These are phyloP conservation scores for Chlorella ohadii DNA, from an alignment of 139 green algal species.

Conservation along the genomic window DNA sequence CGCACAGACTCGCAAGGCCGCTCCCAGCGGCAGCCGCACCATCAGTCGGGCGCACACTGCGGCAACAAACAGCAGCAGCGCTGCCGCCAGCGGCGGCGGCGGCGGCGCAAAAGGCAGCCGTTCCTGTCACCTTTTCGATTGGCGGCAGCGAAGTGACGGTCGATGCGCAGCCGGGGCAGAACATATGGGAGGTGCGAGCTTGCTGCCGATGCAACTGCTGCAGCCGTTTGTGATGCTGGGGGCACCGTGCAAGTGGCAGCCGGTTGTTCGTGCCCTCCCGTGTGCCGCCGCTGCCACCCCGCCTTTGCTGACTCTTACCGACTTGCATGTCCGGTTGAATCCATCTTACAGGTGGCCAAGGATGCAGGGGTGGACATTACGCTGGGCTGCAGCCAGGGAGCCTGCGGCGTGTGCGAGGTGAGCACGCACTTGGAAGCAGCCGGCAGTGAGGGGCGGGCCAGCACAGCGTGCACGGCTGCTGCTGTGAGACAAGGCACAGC, in stretches of 20 bases:
- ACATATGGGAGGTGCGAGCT: conserved; percentile 3
- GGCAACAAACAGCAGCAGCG: not conserved
- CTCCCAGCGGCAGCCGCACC: too few species aligned
- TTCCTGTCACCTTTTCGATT: conserved; percentile 6
- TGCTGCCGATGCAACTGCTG: too few species aligned
- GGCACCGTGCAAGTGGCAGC: not conserved
- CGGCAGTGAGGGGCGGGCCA: not conserved
- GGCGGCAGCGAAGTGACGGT: conserved; percentile 6
- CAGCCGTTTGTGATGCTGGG: too few species aligned
- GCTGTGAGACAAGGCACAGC: not conserved
- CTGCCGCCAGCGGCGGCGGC: not conserved
- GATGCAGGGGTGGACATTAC: conserved; percentile 28
- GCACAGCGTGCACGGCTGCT: too few species aligned
- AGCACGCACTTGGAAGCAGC: not conserved
- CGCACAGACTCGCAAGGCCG: too few species aligned
- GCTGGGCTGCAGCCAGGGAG: conserved; percentile 33
- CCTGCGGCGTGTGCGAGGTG: conserved; percentile 44
- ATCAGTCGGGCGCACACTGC: too few species aligned
- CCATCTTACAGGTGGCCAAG: conserved; percentile 32
- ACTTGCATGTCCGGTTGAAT: too few species aligned
- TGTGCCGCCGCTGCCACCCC: too few species aligned
- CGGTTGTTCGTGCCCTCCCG: too few species aligned
- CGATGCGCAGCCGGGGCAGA: conserved; percentile 13
- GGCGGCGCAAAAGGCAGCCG: not conserved
- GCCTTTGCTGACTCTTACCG: too few species aligned